Conservation (phyloP, 345 rosid genomes). For the Dipteronia dyeriana region DNA sequence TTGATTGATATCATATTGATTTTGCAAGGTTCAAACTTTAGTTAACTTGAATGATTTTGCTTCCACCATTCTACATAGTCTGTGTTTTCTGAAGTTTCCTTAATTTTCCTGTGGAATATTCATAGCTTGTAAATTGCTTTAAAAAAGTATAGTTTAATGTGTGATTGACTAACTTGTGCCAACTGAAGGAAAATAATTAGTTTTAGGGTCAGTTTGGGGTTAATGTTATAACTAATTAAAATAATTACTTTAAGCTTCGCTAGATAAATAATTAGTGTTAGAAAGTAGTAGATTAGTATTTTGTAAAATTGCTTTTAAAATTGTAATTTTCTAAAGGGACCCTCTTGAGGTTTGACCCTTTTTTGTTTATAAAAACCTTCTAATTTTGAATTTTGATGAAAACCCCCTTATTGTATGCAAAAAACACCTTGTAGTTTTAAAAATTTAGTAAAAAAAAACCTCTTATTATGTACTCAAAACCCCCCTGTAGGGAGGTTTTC, state of each 20-base stretch:
- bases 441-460: too few relatives aligned
- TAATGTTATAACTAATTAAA: too few relatives aligned
- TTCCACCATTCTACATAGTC: not conserved
- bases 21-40: not conserved
- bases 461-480: not conserved
- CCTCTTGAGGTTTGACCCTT: not conserved
- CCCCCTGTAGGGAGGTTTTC: not conserved
- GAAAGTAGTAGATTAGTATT: not conserved
- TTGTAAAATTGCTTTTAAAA: not conserved
- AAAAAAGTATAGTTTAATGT: not conserved
- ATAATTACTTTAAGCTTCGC: not conserved
- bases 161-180: not conserved
- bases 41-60: not conserved
- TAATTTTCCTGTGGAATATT: not conserved
- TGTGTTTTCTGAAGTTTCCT: not conserved
- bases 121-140: not conserved
- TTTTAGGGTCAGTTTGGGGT: not conserved
- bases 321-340: not conserved
- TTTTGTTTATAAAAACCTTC: not conserved
- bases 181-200: not conserved
- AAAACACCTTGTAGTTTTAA: not conserved
- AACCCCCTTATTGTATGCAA: not conserved
- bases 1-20: not conserved
- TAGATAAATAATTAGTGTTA: too few relatives aligned
- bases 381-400: not conserved